These are phyloP conservation scores for Apiotrichum gamsii DNA, from an alignment of 1,284 basidiomycete species.

Conservation along the genomic window DNA sequence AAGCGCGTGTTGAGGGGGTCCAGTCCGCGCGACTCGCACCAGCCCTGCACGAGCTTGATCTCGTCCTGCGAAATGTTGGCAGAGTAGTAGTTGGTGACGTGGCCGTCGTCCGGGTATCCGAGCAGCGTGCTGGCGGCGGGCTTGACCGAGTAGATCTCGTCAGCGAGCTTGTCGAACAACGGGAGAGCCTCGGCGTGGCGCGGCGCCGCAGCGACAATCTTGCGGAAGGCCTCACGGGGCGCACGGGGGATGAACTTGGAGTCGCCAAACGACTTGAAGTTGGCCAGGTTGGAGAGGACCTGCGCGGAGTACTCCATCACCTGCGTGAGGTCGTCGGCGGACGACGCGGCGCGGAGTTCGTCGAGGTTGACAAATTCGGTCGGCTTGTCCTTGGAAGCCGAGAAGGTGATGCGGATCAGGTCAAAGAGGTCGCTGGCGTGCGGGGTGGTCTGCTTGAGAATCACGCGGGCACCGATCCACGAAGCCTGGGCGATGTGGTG, in stretches of 20 bases:
- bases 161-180: slow-evolving; percentile 10
- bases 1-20: slow-evolving; percentile 19
- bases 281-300: slow-evolving; percentile 17
- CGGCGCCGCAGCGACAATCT: slow-evolving; percentile 9
- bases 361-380: slow-evolving; percentile 10
- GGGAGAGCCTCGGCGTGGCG: slow-evolving; percentile 5
- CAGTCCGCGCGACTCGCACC: slow-evolving; percentile 8
- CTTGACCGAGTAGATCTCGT: slow-evolving; percentile 10
- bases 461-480: slow-evolving; percentile 17
- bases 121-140: slow-evolving; percentile 14
- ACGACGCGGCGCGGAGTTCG: background rate
- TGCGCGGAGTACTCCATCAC: slow-evolving; percentile 15
- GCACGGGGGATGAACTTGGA: slow-evolving; percentile 18
- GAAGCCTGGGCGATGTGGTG: slow-evolving; percentile 14
- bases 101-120: slow-evolving; percentile 15
- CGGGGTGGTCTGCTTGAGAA: slow-evolving; percentile 18
- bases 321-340: slow-evolving; percentile 6
- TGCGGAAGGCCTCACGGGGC: slow-evolving; percentile 1
- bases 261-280: slow-evolving; percentile 20
- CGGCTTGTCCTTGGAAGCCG: background rate
- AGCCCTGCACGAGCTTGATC: slow-evolving; percentile 15
- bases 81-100: slow-evolving; percentile 17
- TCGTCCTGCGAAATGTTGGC: slow-evolving; percentile 12
- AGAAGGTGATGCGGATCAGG: slow-evolving; percentile 11
- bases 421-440: slow-evolving; percentile 11